Percentiles rank a stretch among this genome's conserved stretches.
phyloP scores from a whole-genome alignment of 805 yeast species.

The Suhomyces kilbournensis region DNA sequence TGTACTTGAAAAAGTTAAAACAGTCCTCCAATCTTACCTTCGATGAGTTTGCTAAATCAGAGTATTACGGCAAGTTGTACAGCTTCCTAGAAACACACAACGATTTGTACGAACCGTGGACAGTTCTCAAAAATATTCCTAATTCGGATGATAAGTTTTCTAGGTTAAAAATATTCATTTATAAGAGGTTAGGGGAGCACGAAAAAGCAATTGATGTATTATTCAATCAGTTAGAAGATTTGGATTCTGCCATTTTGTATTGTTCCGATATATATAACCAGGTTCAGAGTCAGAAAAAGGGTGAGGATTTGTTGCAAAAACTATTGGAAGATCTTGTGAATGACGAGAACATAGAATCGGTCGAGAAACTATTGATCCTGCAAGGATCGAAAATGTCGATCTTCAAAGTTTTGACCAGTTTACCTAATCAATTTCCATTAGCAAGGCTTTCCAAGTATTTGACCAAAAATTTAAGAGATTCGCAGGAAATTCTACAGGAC shows the following conservation, averaged over 20 bases:
- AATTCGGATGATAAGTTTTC: conserved; percentile 30
- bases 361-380: conserved; percentile 38
- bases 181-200: conserved; percentile 59
- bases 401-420: conserved; percentile 40
- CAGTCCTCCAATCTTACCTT: conserved; percentile 4
- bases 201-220: conserved; percentile 60
- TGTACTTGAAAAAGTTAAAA: conserved; percentile 29
- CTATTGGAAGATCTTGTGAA: conserved; percentile 49
- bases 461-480: conserved; percentile 40
- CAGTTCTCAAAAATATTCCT: conserved; percentile 32
- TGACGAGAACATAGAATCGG: conserved; percentile 30
- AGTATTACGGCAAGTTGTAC: conserved; percentile 30
- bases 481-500: conserved; percentile 39
- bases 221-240: conserved; percentile 55
- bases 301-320: conserved; percentile 46
- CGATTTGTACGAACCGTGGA: conserved; percentile 34
- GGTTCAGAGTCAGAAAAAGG: conserved; percentile 33
- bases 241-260: conserved; percentile 56
- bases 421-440: conserved; percentile 53
- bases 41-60: conserved; percentile 12
- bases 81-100: conserved; percentile 29
- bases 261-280: conserved; percentile 48
- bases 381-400: conserved; percentile 52
- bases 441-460: conserved; percentile 43
- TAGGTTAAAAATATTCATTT: conserved; percentile 54